These are phyloP conservation scores for Pseudomassariella vexata DNA, from an alignment of 2,329 filamentous ascomycete genomes.

Conservation along the genomic window DNA sequence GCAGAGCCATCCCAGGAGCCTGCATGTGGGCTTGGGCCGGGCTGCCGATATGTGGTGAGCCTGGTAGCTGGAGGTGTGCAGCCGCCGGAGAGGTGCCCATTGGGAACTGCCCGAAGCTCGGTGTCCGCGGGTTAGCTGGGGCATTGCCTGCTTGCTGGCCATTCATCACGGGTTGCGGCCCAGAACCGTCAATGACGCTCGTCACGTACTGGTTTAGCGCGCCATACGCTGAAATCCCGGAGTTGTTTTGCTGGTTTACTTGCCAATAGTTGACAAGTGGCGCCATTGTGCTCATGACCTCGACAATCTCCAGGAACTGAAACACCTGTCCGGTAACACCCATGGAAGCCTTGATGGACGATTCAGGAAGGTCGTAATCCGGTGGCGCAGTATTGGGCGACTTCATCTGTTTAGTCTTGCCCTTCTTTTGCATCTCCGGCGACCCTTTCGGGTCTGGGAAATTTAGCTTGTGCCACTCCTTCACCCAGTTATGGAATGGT, in stretches of 20 bases:
- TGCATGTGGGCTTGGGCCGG: constrained; percentile 59
- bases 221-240: constrained; percentile 50
- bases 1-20: constrained; percentile 60
- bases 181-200: constrained; percentile 35
- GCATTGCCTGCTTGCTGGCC: constrained; percentile 36
- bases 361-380: constrained; percentile 55
- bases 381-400: constrained; percentile 54
- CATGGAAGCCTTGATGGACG: constrained; percentile 48
- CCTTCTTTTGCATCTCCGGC: constrained; percentile 64
- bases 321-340: constrained; percentile 57
- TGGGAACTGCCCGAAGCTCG: constrained; percentile 50
- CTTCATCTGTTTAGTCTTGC: constrained; percentile 52
- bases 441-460: constrained; percentile 51
- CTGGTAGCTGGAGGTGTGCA: constrained; percentile 55
- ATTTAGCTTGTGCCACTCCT: constrained; percentile 59
- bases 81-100: constrained; percentile 56
- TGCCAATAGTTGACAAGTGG: constrained; percentile 56
- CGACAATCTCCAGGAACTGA: constrained; percentile 62
- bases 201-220: constrained; percentile 57
- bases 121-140: constrained; percentile 45
- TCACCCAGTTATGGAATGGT: constrained; percentile 58
- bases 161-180: constrained; percentile 33
- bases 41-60: constrained; percentile 56
- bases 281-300: constrained; percentile 45
- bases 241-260: constrained; percentile 42